Conservation (phyloP, 169 alveolate genomes). For the Plasmodium yoelii region DNA sequence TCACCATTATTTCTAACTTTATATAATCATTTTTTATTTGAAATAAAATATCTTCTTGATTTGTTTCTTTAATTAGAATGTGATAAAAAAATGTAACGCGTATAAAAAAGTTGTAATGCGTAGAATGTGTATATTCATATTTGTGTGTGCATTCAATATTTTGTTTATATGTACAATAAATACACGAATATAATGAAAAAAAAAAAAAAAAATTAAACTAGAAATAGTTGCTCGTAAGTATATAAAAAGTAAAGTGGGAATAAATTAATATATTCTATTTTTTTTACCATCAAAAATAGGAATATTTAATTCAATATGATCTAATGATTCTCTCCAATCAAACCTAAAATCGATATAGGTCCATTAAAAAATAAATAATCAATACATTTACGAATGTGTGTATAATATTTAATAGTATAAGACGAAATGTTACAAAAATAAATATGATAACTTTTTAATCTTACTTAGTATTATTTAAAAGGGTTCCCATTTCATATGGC, state of each 20-base stretch:
- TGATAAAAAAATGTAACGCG: too few relatives aligned
- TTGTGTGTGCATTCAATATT: too few relatives aligned
- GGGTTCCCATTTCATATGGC: slow-evolving; percentile 36
- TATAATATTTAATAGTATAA: neutral
- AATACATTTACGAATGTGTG: neutral
- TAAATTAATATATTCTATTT: neutral
- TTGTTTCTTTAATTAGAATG: slow-evolving; percentile 20
- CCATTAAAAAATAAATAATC: neutral
- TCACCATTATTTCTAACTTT: slow-evolving; percentile 41
- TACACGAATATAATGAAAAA: neutral
- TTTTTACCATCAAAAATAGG: slow-evolving; percentile 71
- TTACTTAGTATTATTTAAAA: slow-evolving; percentile 34
- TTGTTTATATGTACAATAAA: neutral
- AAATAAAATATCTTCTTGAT: slow-evolving; percentile 23
- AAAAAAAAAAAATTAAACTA: neutral
- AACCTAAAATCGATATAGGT: slow-evolving; percentile 5
- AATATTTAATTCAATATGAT: slow-evolving; percentile 38
- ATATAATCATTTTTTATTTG: slow-evolving; percentile 42
- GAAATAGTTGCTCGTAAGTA: neutral
- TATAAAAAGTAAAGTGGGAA: neutral
- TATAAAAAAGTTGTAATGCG: neutral
- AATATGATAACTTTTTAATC: neutral
- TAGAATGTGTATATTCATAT: too few relatives aligned
- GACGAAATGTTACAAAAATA: neutral
- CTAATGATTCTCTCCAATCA: slow-evolving; percentile 73